Percentiles rank a stretch among this genome's conserved stretches.
Conservation (phyloP, 148 eudicot species). For the Silene latifolia region DNA sequence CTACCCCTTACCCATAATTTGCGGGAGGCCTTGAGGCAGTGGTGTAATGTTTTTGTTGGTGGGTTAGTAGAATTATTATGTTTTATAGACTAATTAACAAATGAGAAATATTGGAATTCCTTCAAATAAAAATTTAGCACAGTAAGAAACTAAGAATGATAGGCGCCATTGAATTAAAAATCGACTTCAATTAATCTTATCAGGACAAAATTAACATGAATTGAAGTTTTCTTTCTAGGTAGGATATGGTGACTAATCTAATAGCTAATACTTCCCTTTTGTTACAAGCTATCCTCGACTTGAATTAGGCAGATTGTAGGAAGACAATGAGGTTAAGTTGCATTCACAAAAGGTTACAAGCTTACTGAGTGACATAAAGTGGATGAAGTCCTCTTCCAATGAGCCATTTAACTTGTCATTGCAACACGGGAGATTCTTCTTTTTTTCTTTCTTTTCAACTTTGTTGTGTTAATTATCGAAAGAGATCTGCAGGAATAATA, state of each 20-base stretch:
- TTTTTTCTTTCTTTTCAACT: neutral
- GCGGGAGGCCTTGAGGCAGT: too few species aligned
- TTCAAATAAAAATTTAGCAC: neutral
- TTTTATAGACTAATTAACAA: too few species aligned
- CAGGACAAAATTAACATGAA: constrained; percentile 4
- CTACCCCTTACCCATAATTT: too few species aligned
- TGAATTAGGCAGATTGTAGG: constrained; percentile 13
- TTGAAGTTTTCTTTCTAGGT: constrained; percentile 8
- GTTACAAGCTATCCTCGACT: constrained; percentile 9
- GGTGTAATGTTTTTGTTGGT: too few species aligned
- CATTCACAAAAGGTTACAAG: constrained; percentile 24
- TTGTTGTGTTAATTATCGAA: neutral
- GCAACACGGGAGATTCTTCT: constrained; percentile 2
- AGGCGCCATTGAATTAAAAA: neutral
- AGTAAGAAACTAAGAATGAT: too few species aligned
- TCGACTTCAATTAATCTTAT: constrained; percentile 11
- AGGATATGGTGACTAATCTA: constrained; percentile 23
- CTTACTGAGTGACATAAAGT: neutral
- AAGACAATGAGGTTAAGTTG: constrained; percentile 15
- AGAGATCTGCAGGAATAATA: constrained; percentile 11
- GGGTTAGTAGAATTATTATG: too few species aligned
- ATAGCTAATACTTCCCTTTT: constrained; percentile 17
- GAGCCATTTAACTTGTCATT: neutral
- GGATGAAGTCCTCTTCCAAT: neutral
- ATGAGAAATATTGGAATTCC: neutral